Base-by-base conservation (phyloP, 2,329 filamentous ascomycete species). In the Trichoderma atrobrunneum region DNA sequence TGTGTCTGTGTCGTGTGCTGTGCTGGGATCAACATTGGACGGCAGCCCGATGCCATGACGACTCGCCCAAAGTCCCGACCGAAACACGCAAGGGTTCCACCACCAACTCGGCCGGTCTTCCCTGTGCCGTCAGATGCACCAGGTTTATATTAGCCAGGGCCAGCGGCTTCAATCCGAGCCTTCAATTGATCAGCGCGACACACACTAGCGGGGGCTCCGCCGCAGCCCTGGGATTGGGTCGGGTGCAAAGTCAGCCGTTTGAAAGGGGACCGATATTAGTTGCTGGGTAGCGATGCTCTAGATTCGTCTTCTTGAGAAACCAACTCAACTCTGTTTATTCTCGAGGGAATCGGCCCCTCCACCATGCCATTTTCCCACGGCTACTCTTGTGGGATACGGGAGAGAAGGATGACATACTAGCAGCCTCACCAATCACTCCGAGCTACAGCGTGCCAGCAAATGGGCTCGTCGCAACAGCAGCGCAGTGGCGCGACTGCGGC, bases 71-170 rank as follows among this genome's bases (percentile, higher is more conserved):
- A 21, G 26, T 39, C 56, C 24, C 21, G 18, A 34, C 18, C 28
- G 14, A 69, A 60, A 36, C 39, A 18, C 21, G 30, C 10, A 28
- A 34, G 57, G 57, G 51, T 43, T 16, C 66, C 56, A 61, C 56
- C 66, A 26, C 34, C 56, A n/a, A 28, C 18, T n/a, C 12, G 36
- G 66, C 36, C 24, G 18, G 56, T 21, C 59, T 43, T 62, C 59
- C 59, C 59, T 62, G 59, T 14, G 59, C 62, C 36, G 66, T 61
- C 66, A 69, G 66, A 69, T 61, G 66, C 66, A 51, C 66, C 36
- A 61, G 65, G 56, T 60, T 69, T 34, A 68, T 67, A 34, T 39
- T 69, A 69, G 66, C 56, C 66, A 69, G 56, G 66, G 66, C 66
- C 28, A 59, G 34, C 32, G 51, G 54, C 65, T 26, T 39, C 65